Percentiles rank a stretch among this genome's conserved stretches.
Evolutionary conservation across 2,329 filamentous ascomycete species (phyloP).

Genomic region (Microdochium nivale): DNA sequence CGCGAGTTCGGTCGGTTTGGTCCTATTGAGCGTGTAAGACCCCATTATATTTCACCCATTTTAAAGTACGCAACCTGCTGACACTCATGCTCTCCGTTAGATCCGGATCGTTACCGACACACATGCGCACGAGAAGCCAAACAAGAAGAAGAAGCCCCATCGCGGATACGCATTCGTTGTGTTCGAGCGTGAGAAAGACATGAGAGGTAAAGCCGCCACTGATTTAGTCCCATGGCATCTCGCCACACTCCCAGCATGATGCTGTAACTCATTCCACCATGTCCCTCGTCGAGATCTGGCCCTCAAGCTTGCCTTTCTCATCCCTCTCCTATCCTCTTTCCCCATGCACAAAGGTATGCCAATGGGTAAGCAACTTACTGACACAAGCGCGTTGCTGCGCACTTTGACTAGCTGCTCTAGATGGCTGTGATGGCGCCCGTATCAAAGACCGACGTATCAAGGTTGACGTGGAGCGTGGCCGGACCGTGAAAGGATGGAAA

Average conservation of each 20-base stretch:
- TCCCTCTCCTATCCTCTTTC: constrained; percentile 2
- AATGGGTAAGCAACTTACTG: constrained; percentile 56
- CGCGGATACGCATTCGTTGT: constrained; percentile 94
- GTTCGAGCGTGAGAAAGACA: constrained; percentile 94
- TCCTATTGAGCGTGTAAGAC: constrained; percentile 77
- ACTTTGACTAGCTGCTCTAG: constrained; percentile 76
- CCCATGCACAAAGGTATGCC: constrained; percentile 29
- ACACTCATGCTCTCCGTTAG: constrained; percentile 31
- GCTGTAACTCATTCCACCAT: constrained; percentile 18
- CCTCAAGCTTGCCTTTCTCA: constrained; percentile 50
- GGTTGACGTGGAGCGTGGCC: constrained; percentile 92
- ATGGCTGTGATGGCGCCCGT: constrained; percentile 71
- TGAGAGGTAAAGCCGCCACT: constrained; percentile 79
- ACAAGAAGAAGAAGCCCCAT: constrained; percentile 74
- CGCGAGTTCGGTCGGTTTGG: constrained; percentile 90
- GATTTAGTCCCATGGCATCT: constrained; percentile 25
- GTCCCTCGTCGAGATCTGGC: constrained; percentile 41
- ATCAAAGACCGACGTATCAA: constrained; percentile 90
- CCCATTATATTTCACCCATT: too few relatives aligned
- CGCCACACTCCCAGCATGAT: constrained; percentile 2
- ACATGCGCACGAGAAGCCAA: constrained; percentile 57
- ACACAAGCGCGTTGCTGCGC: constrained; percentile 55
- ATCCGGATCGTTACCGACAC: constrained; percentile 82
- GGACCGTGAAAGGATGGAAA: constrained; percentile 89
- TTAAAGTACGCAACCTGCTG: background rate